Evolutionary conservation across 108 stramenopile species (phyloP).

Genomic region (Aurantiochytrium sp.): DNA sequence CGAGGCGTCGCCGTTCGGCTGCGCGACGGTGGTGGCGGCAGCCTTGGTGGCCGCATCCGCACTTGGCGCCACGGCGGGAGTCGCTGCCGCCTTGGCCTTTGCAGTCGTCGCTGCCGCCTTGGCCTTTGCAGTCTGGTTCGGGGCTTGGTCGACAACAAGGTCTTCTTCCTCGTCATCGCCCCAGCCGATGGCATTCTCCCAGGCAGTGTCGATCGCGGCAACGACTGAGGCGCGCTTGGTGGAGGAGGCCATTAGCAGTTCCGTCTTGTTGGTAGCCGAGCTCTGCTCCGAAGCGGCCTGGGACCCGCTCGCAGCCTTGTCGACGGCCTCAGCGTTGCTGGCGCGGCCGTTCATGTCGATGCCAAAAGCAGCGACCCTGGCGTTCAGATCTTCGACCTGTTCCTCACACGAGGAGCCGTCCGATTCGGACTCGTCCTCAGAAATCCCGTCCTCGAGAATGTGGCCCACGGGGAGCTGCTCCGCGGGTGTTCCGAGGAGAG

Average conservation of each 20-base stretch:
- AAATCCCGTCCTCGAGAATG: background rate
- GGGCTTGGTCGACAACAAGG: background rate
- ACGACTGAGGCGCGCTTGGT: background rate
- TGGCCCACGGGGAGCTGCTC: background rate
- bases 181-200: constrained; percentile 4
- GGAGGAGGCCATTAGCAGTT: too few species aligned
- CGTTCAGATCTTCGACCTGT: too few species aligned
- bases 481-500: background rate
- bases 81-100: too few species aligned
- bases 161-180: background rate
- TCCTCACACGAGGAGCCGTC: background rate
- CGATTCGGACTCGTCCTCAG: background rate
- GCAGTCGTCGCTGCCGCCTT: too few species aligned
- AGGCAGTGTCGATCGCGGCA: background rate
- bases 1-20: too few species aligned
- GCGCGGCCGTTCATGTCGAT: too few species aligned
- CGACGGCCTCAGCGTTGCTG: background rate
- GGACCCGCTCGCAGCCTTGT: background rate
- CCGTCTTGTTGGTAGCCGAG: background rate
- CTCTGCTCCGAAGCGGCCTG: background rate
- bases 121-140: too few species aligned
- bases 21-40: too few species aligned
- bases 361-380: too few species aligned
- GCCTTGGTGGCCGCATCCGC: too few species aligned
- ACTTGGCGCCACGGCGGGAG: too few species aligned